Evolutionary conservation across 2,329 filamentous ascomycete species (phyloP).

Genomic region (Penicillium paneum): DNA sequence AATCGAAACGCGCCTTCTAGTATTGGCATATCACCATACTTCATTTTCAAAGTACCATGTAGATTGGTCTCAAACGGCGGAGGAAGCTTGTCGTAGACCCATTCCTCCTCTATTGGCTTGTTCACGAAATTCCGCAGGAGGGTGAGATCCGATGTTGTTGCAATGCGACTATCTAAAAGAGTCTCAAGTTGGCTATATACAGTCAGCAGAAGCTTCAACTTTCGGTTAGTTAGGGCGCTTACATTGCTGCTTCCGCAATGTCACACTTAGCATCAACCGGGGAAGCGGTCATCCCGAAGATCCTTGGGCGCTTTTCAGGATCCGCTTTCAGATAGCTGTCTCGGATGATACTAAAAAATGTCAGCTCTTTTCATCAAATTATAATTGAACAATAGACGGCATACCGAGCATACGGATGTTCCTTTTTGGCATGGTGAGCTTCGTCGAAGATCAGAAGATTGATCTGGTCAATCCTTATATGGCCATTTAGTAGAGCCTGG

Average conservation of each 20-base stretch:
- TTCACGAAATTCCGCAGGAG: constrained; percentile 59
- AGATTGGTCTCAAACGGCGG: constrained; percentile 62
- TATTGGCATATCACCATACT: constrained; percentile 51
- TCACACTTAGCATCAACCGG: constrained; percentile 82
- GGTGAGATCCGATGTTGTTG: constrained; percentile 64
- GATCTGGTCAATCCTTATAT: constrained; percentile 75
- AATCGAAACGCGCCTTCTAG: constrained; percentile 60
- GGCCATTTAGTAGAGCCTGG: constrained; percentile 73
- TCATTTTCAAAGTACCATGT: constrained; percentile 54
- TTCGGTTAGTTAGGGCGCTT: constrained; percentile 13
- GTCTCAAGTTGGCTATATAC: constrained; percentile 62
- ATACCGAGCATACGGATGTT: constrained; percentile 77
- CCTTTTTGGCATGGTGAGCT: constrained; percentile 92
- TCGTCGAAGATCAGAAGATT: constrained; percentile 94
- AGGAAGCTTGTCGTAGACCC: constrained; percentile 54
- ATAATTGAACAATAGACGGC: not conserved
- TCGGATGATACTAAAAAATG: constrained; percentile 65
- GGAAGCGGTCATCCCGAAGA: constrained; percentile 97
- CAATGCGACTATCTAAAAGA: constrained; percentile 77
- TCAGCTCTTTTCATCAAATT: constrained; percentile 3
- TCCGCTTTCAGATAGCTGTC: constrained; percentile 68
- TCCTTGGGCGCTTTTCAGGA: constrained; percentile 59
- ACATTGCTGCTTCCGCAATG: constrained; percentile 63
- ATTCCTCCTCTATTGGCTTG: constrained; percentile 58
- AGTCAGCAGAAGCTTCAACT: constrained; percentile 6